phyloP scores from a whole-genome alignment of 2,329 filamentous ascomycete species.

The Beauveria brongniartii region DNA sequence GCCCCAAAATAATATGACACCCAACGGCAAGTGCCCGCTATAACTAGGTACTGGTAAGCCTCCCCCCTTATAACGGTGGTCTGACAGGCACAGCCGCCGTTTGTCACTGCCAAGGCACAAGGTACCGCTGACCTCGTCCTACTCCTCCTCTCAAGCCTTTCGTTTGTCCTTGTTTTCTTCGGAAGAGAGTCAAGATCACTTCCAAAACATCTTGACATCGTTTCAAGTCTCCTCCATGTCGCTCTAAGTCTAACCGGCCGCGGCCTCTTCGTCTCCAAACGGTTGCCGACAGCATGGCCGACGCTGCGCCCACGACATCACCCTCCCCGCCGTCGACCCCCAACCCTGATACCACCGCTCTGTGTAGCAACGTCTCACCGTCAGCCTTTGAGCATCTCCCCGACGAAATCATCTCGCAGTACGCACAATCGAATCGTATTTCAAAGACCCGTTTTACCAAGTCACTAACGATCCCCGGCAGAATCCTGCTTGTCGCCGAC shows the following conservation, averaged over 20 bases:
- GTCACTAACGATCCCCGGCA: conserved; percentile 24
- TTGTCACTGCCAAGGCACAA: not conserved
- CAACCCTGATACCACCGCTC: not conserved
- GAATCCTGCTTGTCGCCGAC: conserved; percentile 53
- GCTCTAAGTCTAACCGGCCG: conserved; percentile 2
- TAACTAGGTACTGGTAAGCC: no score
- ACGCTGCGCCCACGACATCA: not conserved
- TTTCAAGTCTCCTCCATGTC: not conserved
- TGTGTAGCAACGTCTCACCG: conserved; percentile 18
- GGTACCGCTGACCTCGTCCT: not conserved
- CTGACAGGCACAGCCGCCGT: conserved; percentile 3
- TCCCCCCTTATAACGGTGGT: not conserved
- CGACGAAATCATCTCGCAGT: conserved; percentile 65
- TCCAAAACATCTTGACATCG: not conserved
- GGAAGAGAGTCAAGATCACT: not conserved
- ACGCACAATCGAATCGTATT: conserved; percentile 22
- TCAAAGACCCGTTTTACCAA: not conserved
- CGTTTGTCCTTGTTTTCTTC: not conserved
- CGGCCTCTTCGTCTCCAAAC: not conserved
- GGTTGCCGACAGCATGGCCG: not conserved
- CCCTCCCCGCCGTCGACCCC: not conserved
- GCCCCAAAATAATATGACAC: no score
- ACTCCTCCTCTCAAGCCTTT: not conserved
- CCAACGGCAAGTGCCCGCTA: not conserved
- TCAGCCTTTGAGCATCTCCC: conserved; percentile 48